A percentile compares a stretch with the other conserved stretches of the same genome.
phyloP scores from a whole-genome alignment of 2,329 filamentous ascomycete genomes.

The Diaporthe amygdali region DNA sequence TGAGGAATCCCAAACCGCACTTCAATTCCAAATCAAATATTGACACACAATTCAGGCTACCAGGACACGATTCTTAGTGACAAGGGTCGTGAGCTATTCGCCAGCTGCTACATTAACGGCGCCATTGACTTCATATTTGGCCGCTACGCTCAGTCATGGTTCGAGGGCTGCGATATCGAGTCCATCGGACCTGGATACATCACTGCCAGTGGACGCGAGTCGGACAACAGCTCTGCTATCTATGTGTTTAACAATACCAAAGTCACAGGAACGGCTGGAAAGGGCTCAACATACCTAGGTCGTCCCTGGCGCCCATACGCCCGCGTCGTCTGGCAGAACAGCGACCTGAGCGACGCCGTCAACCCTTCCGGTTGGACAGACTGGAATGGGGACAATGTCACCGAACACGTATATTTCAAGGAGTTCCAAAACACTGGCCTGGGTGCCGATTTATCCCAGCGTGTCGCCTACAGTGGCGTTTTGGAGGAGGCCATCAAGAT shows the following conservation, averaged over 20 bases:
- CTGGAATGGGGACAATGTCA: slow-evolving; percentile 47
- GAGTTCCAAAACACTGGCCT: slow-evolving; percentile 59
- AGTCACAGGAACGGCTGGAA: slow-evolving; percentile 35
- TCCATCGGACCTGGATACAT: slow-evolving; percentile 52
- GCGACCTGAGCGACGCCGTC: slow-evolving; percentile 51
- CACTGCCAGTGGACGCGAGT: slow-evolving; percentile 49
- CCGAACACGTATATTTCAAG: slow-evolving; percentile 52
- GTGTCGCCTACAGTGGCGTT: neutral
- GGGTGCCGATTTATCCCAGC: slow-evolving; percentile 39
- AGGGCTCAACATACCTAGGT: slow-evolving; percentile 53
- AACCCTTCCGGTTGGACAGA: slow-evolving; percentile 55
- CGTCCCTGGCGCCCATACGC: slow-evolving; percentile 58
- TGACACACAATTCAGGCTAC: neutral
- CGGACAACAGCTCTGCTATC: slow-evolving; percentile 50
- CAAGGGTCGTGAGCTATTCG: slow-evolving; percentile 13
- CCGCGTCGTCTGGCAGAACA: slow-evolving; percentile 55
- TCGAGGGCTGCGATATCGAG: slow-evolving; percentile 48
- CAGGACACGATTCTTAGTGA: slow-evolving; percentile 10
- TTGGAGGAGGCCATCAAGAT: neutral
- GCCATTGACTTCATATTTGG: slow-evolving; percentile 14
- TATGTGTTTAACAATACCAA: slow-evolving; percentile 49
- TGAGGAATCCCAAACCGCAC: neutral
- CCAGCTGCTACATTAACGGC: neutral
- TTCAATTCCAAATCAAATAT: neutral
- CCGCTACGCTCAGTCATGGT: slow-evolving; percentile 11